These are phyloP conservation scores for Myxozyma geophila DNA, from an alignment of 805 yeast genomes.

Conservation along the genomic window DNA sequence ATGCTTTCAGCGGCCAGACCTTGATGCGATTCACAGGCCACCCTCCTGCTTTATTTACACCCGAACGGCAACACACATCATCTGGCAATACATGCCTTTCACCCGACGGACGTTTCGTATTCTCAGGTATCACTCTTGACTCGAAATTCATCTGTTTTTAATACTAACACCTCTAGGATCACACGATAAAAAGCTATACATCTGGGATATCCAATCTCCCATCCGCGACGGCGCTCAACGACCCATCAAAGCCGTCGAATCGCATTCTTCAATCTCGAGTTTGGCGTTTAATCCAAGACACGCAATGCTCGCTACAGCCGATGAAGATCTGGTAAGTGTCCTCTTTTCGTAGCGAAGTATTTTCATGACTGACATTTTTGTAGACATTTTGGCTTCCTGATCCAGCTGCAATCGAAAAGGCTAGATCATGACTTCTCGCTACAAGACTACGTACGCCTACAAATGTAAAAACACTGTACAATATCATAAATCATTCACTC, in stretches of 20 bases:
- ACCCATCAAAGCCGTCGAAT: constrained; percentile 40
- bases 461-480: not conserved
- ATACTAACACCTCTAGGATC: constrained; percentile 40
- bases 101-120: constrained; percentile 67
- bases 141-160: not conserved
- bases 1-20: constrained; percentile 67
- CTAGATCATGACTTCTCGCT: not conserved
- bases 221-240: constrained; percentile 30
- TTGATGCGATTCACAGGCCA: constrained; percentile 56
- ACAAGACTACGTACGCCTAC: not conserved
- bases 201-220: constrained; percentile 54
- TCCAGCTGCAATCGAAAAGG: constrained; percentile 1
- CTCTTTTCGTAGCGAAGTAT: too few relatives aligned
- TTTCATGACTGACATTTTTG: not conserved
- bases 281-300: constrained; percentile 65
- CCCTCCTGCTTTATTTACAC: constrained; percentile 50
- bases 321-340: constrained; percentile 49
- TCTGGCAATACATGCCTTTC: constrained; percentile 64
- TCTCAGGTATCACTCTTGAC: constrained; percentile 52
- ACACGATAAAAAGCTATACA: constrained; percentile 55
- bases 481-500: not conserved
- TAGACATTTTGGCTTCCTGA: constrained; percentile 35
- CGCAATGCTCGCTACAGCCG: constrained; percentile 67
- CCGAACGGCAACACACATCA: constrained; percentile 46
- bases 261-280: constrained; percentile 45